Conservation (phyloP, 2,329 filamentous ascomycete species). For the Sarocladium kiliense region DNA sequence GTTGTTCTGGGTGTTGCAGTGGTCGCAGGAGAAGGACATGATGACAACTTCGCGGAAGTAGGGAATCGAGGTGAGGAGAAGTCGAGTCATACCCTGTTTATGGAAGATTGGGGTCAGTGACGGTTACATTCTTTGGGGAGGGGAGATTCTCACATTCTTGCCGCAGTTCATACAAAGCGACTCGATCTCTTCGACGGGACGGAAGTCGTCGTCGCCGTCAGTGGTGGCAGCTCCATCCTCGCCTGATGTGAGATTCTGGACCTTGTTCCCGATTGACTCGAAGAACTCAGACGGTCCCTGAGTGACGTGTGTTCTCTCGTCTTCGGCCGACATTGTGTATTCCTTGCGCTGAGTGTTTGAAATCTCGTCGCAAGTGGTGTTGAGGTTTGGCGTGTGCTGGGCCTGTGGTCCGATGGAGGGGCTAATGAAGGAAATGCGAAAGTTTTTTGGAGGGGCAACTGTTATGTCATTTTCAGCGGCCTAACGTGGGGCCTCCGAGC, state of each 20-base stretch:
- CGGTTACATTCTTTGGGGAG: neutral
- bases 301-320: constrained; percentile 22
- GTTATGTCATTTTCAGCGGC: constrained; percentile 22
- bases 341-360: neutral
- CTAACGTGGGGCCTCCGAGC: constrained; percentile 7
- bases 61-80: constrained; percentile 87
- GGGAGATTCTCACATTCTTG: constrained; percentile 56
- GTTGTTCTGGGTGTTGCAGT: constrained; percentile 86
- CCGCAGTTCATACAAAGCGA: constrained; percentile 85
- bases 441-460: constrained; percentile 28
- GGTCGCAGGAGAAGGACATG: constrained; percentile 91
- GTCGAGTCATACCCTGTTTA: constrained; percentile 70
- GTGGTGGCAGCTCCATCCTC: constrained; percentile 28
- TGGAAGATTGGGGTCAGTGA: neutral
- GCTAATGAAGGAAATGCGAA: constrained; percentile 9
- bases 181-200: constrained; percentile 63
- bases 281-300: constrained; percentile 50
- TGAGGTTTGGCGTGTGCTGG: constrained; percentile 14
- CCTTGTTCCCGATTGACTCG: constrained; percentile 58
- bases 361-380: neutral
- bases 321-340: constrained; percentile 36
- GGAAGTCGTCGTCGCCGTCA: constrained; percentile 40
- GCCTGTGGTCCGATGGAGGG: constrained; percentile 15
- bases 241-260: constrained; percentile 40
- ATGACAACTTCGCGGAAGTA: constrained; percentile 97